Evolutionary conservation across 176 grass and related monocot genomes (phyloP).

Genomic region (Cenchrus purpureus): DNA sequence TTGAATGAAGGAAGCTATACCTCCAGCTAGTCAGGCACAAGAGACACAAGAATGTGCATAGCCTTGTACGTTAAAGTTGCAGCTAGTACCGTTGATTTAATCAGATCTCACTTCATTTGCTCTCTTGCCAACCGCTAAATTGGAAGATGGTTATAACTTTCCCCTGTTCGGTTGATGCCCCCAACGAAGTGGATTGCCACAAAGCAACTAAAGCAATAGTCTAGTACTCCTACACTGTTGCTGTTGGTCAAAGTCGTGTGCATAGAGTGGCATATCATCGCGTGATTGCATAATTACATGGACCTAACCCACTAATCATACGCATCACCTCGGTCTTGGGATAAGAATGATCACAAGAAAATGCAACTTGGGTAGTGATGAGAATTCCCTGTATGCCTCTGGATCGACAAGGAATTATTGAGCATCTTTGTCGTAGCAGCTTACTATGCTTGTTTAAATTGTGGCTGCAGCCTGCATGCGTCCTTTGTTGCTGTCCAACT

Average conservation of each 20-base stretch:
- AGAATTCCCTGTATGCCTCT: background rate
- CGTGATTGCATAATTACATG: constrained; percentile 44
- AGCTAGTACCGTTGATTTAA: background rate
- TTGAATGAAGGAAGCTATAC: background rate
- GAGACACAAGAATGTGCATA: background rate
- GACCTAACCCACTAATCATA: constrained; percentile 46
- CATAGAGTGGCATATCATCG: background rate
- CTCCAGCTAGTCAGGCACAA: background rate
- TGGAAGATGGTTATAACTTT: constrained; percentile 16
- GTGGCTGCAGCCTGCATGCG: background rate
- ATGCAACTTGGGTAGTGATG: background rate
- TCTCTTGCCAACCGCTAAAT: background rate
- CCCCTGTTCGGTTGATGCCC: constrained; percentile 12
- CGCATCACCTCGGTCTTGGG: background rate
- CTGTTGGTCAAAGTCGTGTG: constrained; percentile 43
- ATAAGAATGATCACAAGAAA: background rate
- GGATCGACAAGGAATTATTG: background rate
- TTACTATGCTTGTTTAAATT: background rate
- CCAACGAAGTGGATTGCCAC: constrained; percentile 26
- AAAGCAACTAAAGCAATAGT: background rate
- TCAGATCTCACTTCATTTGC: background rate
- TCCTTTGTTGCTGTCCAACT: background rate
- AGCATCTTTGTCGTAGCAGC: constrained; percentile 32
- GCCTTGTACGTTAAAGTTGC: background rate
- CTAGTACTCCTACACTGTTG: background rate